Percentiles rank a stretch among this genome's conserved stretches.
These are phyloP conservation scores for Neophaeococcomyces aloes DNA, from an alignment of 2,329 filamentous ascomycete species.

Conservation along the genomic window DNA sequence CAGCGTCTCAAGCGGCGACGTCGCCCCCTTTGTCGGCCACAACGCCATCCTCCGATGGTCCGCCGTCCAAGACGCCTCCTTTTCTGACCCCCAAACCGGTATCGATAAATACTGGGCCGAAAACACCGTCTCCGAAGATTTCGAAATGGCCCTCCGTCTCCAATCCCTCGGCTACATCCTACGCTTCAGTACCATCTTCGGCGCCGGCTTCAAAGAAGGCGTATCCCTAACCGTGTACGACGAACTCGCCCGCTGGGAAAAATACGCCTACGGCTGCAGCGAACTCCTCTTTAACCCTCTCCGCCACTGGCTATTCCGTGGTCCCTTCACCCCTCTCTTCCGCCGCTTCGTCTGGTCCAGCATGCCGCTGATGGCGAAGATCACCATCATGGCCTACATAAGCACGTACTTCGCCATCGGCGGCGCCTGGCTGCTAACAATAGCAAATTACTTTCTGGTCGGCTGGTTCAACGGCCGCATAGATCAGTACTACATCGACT, in stretches of 20 bases:
- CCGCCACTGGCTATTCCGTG: conserved; percentile 58
- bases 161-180: conserved; percentile 59
- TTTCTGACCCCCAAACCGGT: conserved; percentile 40
- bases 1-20: conserved; percentile 59
- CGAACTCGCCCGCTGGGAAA: conserved; percentile 75
- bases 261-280: conserved; percentile 76
- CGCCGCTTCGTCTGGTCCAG: conserved; percentile 60
- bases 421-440: conserved; percentile 54
- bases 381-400: conserved; percentile 62
- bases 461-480: conserved; percentile 60
- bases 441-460: conserved; percentile 60
- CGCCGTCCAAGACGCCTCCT: conserved; percentile 49
- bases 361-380: conserved; percentile 49
- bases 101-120: conserved; percentile 65
- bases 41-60: conserved; percentile 65
- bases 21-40: conserved; percentile 66
- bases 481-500: conserved; percentile 58
- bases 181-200: conserved; percentile 58
- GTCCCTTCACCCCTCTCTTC: conserved; percentile 72
- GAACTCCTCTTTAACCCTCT: conserved; percentile 73
- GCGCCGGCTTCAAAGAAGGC: conserved; percentile 64
- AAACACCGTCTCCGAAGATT: conserved; percentile 65
- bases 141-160: conserved; percentile 62
- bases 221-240: conserved; percentile 78
- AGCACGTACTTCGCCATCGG: conserved; percentile 64